Base-by-base conservation (phyloP, 2,329 filamentous ascomycete genomes). In the Ophiostoma sp. region DNA sequence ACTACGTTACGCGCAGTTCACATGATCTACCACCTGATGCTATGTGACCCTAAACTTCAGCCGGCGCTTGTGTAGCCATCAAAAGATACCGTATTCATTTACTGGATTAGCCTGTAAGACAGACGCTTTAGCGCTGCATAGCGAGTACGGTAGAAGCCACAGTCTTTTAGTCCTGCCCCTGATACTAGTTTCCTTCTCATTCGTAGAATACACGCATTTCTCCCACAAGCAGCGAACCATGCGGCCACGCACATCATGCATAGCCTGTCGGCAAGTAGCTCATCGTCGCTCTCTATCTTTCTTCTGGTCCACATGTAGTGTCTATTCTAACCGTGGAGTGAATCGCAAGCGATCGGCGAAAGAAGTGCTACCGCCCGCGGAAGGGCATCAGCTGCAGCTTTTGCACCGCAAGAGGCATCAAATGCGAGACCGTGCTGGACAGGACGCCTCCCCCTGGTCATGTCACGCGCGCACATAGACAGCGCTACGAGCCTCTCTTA, bases 331-430 rank as follows among this genome's bases (percentile, higher is more conserved):
- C 31, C 31, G 7, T 39, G 19, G 31, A 22, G 33, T n/a, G 33
- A 39, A 63, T 39, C 15, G 6, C 31, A 31, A 63, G 59, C 15
- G 59, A 63, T 63, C 59, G 59, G 31, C 59, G 59, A 39, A 63
- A 63, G 33, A 63, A 63, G 31, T 63, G 59, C 59, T 63, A 39
- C 22, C 59, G 59, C 59, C 59, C 31, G 17, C 31, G 59, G 17
- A 15, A 63, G 33, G 59, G 59, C 19, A 63, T 25, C 59, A 63
- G 59, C 33, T 63, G 59, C 31, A 63, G 31, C 33, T 42, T 63
- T 12, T 63, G 59, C 59, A 39, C 31, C 33, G 33, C 59, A 63
- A 39, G 59, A 39, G 59, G 59, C 17, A 39, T 63, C 17, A 19
- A 39, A 36, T 63, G 59, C 33, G 59, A 39, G 31, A 63, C 31